A percentile compares a stretch with the other conserved stretches of the same genome.
Conservation (phyloP, 163 green algal species). For the Volvox carteri region DNA sequence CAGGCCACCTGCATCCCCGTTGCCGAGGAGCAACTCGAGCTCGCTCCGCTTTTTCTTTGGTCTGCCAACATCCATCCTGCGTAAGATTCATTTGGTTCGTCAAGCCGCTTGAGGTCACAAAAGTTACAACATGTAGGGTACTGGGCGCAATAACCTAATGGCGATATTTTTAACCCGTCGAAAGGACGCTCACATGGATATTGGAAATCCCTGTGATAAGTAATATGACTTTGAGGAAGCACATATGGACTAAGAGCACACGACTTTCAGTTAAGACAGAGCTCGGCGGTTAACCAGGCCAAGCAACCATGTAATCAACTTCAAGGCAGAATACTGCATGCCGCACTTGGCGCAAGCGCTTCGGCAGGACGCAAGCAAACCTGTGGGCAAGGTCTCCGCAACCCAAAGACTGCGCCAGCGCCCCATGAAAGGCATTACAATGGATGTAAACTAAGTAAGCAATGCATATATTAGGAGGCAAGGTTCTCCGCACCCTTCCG, state of each 20-base stretch:
- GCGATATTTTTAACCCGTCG: not conserved
- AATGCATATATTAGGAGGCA: not conserved
- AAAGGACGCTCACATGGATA: not conserved
- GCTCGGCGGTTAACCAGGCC: not conserved
- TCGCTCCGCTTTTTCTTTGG: slow-evolving; percentile 50
- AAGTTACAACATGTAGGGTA: not conserved
- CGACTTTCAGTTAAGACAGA: not conserved
- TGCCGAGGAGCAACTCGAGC: slow-evolving; percentile 43
- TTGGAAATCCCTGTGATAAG: not conserved
- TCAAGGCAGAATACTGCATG: not conserved
- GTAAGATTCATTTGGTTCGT: not conserved
- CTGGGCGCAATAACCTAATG: not conserved
- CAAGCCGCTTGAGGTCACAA: not conserved
- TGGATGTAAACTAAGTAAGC: not conserved
- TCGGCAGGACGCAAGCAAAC: not conserved
- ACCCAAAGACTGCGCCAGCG: not conserved
- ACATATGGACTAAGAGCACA: not conserved
- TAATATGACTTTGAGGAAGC: not conserved
- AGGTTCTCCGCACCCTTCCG: not conserved
- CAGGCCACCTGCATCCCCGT: not conserved
- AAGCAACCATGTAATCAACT: not conserved
- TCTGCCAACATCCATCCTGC: slow-evolving; percentile 39
- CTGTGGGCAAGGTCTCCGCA: not conserved
- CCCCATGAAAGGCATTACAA: not conserved
- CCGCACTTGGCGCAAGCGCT: not conserved